A percentile compares a stretch with the other conserved stretches of the same genome.
Conservation (phyloP, 805 yeast genomes). For the Cyberlindnera americana region DNA sequence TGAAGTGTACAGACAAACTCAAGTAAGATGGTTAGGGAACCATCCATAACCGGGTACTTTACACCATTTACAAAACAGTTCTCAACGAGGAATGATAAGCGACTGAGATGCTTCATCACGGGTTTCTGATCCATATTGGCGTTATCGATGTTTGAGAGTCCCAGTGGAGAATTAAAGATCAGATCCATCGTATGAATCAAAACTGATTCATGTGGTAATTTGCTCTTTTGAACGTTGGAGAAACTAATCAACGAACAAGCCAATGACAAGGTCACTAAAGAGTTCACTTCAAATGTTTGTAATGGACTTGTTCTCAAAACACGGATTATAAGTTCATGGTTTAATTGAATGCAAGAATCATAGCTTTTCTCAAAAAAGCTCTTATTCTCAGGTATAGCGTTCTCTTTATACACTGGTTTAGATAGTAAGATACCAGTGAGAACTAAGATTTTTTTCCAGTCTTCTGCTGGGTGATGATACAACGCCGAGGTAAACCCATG, state of each 20-base stretch:
- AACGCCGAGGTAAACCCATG: conserved; percentile 31
- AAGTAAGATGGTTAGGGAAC: conserved; percentile 14
- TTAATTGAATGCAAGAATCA: conserved; percentile 28
- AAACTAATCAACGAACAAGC: conserved; percentile 24
- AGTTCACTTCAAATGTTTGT: conserved; percentile 24
- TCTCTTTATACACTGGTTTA: conserved; percentile 32
- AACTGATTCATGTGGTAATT: conserved; percentile 22
- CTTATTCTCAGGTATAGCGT: conserved; percentile 28
- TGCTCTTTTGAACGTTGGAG: conserved; percentile 15
- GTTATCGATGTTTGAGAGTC: conserved; percentile 11
- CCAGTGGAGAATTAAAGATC: conserved; percentile 22
- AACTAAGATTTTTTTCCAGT: conserved; percentile 44
- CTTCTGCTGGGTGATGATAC: conserved; percentile 29
- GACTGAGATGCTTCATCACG: conserved; percentile 44
- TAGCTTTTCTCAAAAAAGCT: conserved; percentile 39
- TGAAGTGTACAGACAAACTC: conserved; percentile 13
- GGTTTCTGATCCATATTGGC: conserved; percentile 30
- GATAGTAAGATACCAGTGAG: conserved; percentile 41
- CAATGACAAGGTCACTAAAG: conserved; percentile 13
- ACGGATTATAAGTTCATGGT: conserved; percentile 26
- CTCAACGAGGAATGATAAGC: conserved; percentile 44
- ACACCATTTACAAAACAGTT: conserved; percentile 29
- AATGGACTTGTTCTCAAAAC: conserved; percentile 11
- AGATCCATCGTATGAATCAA: conserved; percentile 18
- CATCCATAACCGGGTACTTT: conserved; percentile 14